phyloP scores from a whole-genome alignment of 257 asterid genomes.

The Mitragyna speciosa region DNA sequence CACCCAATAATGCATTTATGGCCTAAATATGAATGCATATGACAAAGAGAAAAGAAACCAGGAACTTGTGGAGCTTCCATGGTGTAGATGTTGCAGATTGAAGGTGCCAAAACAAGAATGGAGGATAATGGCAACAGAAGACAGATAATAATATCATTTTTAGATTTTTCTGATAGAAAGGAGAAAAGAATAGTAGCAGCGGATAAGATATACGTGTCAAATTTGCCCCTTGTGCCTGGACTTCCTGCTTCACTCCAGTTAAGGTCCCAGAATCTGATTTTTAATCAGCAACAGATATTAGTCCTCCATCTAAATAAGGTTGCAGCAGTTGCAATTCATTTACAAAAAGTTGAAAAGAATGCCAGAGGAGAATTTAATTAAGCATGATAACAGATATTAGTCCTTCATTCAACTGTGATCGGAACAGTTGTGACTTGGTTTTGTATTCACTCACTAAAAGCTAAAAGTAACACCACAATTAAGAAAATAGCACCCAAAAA shows the following conservation, averaged over 20 bases:
- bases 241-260: constrained; percentile 62
- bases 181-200: no score
- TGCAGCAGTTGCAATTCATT: neutral
- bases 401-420: no score
- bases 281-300: neutral
- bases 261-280: constrained; percentile 59
- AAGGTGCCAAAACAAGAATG: neutral
- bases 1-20: no score
- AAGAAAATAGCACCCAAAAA: neutral
- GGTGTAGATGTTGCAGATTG: neutral
- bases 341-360: neutral
- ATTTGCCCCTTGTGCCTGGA: constrained; percentile 46
- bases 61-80: neutral
- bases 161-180: neutral
- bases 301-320: neutral
- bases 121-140: neutral
- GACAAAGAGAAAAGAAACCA: neutral
- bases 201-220: constrained; percentile 35
- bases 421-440: no score
- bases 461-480: no score
- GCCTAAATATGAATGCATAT: neutral
- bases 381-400: no score
- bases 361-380: no score
- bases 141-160: neutral
- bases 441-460: no score